Base-by-base conservation (phyloP, 2,329 filamentous ascomycete genomes). In the Fusarium sororula region DNA sequence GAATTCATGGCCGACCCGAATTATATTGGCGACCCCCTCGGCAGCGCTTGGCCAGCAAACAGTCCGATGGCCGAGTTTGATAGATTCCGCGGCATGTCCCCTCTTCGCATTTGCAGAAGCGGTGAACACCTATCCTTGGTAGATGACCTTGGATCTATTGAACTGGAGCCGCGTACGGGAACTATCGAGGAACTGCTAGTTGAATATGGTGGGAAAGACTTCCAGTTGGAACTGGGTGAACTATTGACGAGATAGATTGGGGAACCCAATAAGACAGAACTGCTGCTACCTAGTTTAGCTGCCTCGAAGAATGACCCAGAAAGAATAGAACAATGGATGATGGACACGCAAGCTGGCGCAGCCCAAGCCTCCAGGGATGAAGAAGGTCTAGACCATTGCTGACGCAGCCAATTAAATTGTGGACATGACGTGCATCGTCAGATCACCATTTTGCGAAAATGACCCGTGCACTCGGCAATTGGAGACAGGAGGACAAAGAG, bases 31-130 rank as follows among this genome's bases (percentile, higher is more conserved):
- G 47, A 32, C 13, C 15, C 15, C 0, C 3, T 50, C 11, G 0
- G 15, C 3, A 7, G 7, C 0, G 0, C 3, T 4, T n/a, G 47
- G 47, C 28, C 15, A 7, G 2, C 3, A 18, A 32, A 14, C 1
- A 50, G 7, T 7, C 0, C 5, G 0, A 18, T 32, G 5, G 22
- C 15, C 0, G 24, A 6, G 0, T 1, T 50, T 50, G 3, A 9
- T 3, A 3, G 6, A 5, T 50, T 50, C 3, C 7, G 0, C 1
- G 47, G 28, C 0, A 32, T 18, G 22, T 50, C 47, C 14, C 22
- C 47, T 50, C 47, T 50, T n/a, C 5, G 20, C 1, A 50, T 50
- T 5, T 50, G 22, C 11, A 32, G 28, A n/a, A 18, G 28, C 3
- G 47, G 20, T 15, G 24, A 26, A 26, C 24, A 26, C 24, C 24